phyloP scores from a whole-genome alignment of 805 yeast species.

The Cyberlindnera xylosilytica region DNA sequence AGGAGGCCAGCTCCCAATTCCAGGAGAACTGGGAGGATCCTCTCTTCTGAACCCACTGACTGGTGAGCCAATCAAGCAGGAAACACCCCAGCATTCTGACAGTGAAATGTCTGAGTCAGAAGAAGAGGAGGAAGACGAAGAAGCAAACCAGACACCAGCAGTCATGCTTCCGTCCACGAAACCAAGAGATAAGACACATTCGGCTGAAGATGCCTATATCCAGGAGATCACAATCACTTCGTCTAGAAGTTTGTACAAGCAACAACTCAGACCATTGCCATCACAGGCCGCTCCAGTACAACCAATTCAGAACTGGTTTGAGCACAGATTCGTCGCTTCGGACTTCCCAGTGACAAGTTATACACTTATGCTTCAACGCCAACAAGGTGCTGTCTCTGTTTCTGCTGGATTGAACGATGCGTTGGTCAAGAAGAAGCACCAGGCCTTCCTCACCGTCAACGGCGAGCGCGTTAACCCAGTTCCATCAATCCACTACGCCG shows the following conservation, averaged over 20 bases:
- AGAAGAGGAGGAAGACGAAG: slow-evolving; percentile 6
- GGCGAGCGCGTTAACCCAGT: slow-evolving; percentile 43
- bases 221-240: slow-evolving; percentile 30
- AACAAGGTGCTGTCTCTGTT: slow-evolving; percentile 44
- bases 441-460: slow-evolving; percentile 38
- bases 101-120: slow-evolving; percentile 5
- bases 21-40: slow-evolving; percentile 4
- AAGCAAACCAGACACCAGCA: slow-evolving; percentile 1
- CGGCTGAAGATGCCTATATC: slow-evolving; percentile 26
- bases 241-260: slow-evolving; percentile 28
- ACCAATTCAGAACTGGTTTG: slow-evolving; percentile 33
- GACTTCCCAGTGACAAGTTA: slow-evolving; percentile 36
- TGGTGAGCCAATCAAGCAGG: slow-evolving; percentile 7
- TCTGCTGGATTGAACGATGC: slow-evolving; percentile 41
- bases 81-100: slow-evolving; percentile 8
- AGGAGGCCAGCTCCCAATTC: slow-evolving; percentile 9
- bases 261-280: slow-evolving; percentile 22
- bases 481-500: slow-evolving; percentile 40
- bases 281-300: slow-evolving; percentile 15
- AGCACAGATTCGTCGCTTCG: slow-evolving; percentile 35
- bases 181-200: neutral
- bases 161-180: slow-evolving; percentile 12
- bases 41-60: slow-evolving; percentile 9
- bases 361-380: slow-evolving; percentile 44
- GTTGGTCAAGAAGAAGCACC: slow-evolving; percentile 37